A percentile compares a stretch with the other conserved stretches of the same genome.
These are phyloP conservation scores for Besnoitia besnoiti DNA, from an alignment of 169 alveolate species.

Conservation along the genomic window DNA sequence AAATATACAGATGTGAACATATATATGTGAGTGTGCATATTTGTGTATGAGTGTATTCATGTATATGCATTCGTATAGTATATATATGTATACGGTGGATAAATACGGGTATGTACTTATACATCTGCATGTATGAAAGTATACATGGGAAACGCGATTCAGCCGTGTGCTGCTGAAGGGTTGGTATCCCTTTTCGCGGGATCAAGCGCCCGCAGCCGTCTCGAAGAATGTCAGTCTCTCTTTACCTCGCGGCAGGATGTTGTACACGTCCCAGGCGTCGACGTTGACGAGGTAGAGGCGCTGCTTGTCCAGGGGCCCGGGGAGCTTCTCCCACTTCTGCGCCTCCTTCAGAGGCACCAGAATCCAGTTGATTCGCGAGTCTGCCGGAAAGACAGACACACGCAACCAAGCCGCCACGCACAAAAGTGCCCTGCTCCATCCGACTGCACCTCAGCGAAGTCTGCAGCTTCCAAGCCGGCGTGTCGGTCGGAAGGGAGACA, in stretches of 20 bases:
- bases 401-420: too few relatives aligned
- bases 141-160: too few relatives aligned
- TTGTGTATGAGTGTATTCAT: not conserved
- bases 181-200: too few relatives aligned
- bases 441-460: too few relatives aligned
- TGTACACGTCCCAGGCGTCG: constrained; percentile 6
- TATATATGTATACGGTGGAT: not conserved
- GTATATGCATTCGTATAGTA: not conserved
- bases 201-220: too few relatives aligned
- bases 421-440: too few relatives aligned
- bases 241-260: not conserved
- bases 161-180: too few relatives aligned
- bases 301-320: constrained; percentile 14
- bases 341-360: not conserved
- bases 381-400: not conserved
- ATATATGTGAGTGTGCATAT: not conserved
- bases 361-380: not conserved
- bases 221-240: not conserved
- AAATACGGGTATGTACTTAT: not conserved
- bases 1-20: not conserved
- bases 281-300: not conserved
- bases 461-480: too few relatives aligned
- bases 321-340: constrained; percentile 11
- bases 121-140: not conserved
- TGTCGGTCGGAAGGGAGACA: too few relatives aligned